Percentiles rank a stretch among this genome's conserved stretches.
These are phyloP conservation scores for Termitomyces sp. DNA, from an alignment of 768 basidiomycete species.

Conservation along the genomic window DNA sequence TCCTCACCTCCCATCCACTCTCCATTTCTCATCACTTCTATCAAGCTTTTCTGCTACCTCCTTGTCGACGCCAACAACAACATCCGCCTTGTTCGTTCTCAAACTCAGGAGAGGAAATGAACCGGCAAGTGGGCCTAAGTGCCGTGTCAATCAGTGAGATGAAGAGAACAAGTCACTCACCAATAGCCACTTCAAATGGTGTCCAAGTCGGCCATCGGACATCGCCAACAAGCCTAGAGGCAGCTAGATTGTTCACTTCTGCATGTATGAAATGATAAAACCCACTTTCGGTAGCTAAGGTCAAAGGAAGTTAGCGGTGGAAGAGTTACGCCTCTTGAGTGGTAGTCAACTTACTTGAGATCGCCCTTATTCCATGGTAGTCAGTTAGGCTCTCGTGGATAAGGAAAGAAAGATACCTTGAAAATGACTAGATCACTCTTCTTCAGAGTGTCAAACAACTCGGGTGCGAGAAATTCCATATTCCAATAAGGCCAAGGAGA, in stretches of 20 bases:
- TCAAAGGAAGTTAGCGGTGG: background rate
- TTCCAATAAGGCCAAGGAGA: conserved; percentile 73
- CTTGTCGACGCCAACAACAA: conserved; percentile 74
- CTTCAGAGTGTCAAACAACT: conserved; percentile 45
- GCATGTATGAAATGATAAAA: background rate
- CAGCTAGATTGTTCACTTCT: background rate
- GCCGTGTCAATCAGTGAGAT: background rate
- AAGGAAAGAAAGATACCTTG: conserved; percentile 43
- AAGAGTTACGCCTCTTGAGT: background rate
- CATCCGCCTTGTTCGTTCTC: conserved; percentile 94
- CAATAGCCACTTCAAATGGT: conserved; percentile 66
- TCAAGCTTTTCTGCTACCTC: conserved; percentile 68
- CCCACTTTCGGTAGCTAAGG: conserved; percentile 78
- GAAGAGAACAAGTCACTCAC: conserved; percentile 26
- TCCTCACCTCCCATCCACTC: conserved; percentile 71
- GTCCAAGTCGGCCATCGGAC: conserved; percentile 82
- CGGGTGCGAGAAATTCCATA: conserved; percentile 47
- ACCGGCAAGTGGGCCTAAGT: conserved; percentile 63
- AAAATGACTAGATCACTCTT: conserved; percentile 72
- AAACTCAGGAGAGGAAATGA: conserved; percentile 79
- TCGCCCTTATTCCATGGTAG: conserved; percentile 51
- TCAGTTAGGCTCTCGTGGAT: background rate
- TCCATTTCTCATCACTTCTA: conserved; percentile 62
- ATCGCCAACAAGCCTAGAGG: conserved; percentile 78
- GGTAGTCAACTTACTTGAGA: conserved; percentile 64